Base-by-base conservation (phyloP, 164 flowering plant species). In the Brasenia schreberi region DNA sequence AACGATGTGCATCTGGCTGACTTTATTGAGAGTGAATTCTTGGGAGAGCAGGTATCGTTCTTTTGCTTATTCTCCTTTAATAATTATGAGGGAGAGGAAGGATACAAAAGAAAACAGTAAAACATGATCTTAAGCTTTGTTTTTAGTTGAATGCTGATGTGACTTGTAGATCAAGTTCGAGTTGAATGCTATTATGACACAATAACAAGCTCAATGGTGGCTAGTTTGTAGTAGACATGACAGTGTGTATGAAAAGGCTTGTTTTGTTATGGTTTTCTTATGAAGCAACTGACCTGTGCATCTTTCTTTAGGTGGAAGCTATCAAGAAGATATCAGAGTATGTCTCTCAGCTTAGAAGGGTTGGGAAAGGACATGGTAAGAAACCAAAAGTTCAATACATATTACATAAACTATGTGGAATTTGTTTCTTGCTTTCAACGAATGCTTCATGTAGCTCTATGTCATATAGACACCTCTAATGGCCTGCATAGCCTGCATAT, bases 291-390 rank as follows among this genome's bases (percentile, higher is more conserved):
- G 10, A 49, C 16, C 16, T 49, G 39, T 49, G 56, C 10, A 49
- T 49, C 18, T 49, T 23, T 67, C 62, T 14, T 18, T 62, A 94
- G 99, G 95, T 89, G 67, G 96, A 87, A 62, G 80, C 96, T 27
- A 89, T 91, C 23, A 89, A 91, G 72, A 84, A 84, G 71, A 89
- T 91, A 19, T 77, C 99, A 0, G 99, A 91, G 65, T 89, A 81
- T 78, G 96, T 94, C 71, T 89, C 95, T 63, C 99, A 91, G 79
- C 78, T 94, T 68, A 85, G 99, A 72, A 83, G 92, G 77, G 85
- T 94, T 7, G 96, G 97, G 74, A 87, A 91, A 75, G 99, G 99
- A 68, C 97, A 94, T 66, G 98, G 97, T 94, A 87, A 0, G 27
- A 7, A 61, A 18, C 63, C 63, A 49, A 49, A 9, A 49, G 2